Base-by-base conservation (phyloP, 257 asterid genomes). In the Nicotiana obtusifolia region DNA sequence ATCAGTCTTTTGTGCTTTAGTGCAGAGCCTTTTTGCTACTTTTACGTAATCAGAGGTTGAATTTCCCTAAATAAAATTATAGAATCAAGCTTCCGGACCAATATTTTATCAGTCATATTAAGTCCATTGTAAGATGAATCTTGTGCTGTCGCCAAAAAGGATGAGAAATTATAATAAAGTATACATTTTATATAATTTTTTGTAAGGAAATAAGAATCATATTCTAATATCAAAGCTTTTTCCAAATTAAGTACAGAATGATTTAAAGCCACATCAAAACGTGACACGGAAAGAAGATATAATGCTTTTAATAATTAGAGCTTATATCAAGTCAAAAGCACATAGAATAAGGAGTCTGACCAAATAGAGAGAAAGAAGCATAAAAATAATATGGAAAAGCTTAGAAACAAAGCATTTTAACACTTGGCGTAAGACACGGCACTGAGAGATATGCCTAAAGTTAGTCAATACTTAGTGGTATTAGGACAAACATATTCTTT, bases 401-500 rank as follows among this genome's bases (percentile, higher is more conserved):
- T 71, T 71, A 71, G 60, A 71, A 71, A 71, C 37, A 28, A 71
- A 71, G 78, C 59, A 22, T 71, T 41, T 71, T 44, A 71, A 71
- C 60, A 82, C 81, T 85, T 85, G 80, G 85, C 81, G 83, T 85
- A 37, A 13, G 19, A 64, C 65, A 16, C 54, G 26, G 64, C 65
- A 10, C 14, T 44, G 20, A 26, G 71, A 64, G 37, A 16, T 67
- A 35, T 68, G n/a, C 68, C 28, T 64, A 64, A 24, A 8, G 66
- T n/a, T 59, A n/a, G 16, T 22, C 7, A 20, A 60, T 60, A 24
- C 4, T 62, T 65, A 16, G 73, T 65, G 73, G 11, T 30, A 65
- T 65, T 65, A 65, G 24, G 73, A 65, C 73, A 65, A 65, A 30
- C 47, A 30, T 30, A 31, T 66, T 66, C 24, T 31, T 66, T 35